phyloP scores from a whole-genome alignment of 768 basidiomycete species.

The Rossbeevera mucosa region DNA sequence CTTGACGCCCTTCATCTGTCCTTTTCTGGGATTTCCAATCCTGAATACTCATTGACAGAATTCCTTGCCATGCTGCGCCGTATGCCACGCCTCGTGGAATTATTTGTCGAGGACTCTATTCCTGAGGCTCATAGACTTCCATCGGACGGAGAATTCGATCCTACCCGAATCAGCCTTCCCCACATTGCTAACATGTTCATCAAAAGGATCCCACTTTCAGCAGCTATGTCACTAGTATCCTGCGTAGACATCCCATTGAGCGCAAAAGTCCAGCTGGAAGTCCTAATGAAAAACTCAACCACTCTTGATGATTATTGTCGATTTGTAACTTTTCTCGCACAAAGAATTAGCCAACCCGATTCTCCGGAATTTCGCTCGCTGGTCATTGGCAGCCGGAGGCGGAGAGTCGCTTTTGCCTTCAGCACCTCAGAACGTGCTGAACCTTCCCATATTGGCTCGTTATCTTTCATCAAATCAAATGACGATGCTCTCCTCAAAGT shows the following conservation, averaged over 20 bases:
- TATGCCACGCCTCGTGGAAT: background rate
- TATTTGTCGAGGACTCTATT: background rate
- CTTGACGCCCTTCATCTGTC: background rate
- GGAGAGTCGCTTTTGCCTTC: background rate
- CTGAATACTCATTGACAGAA: background rate
- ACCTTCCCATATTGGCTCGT: too few relatives aligned
- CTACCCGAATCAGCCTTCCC: background rate
- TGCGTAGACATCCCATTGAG: background rate
- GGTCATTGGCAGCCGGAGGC: background rate
- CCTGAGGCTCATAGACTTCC: background rate
- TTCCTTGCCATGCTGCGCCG: background rate
- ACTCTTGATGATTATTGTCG: background rate
- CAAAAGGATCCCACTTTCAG: background rate
- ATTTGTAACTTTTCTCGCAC: background rate
- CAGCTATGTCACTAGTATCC: background rate
- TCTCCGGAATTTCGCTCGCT: background rate
- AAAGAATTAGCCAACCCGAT: background rate
- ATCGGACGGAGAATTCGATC: background rate
- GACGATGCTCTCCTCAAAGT: background rate
- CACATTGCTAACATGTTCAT: background rate
- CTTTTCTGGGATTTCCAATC: background rate
- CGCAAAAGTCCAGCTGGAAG: background rate
- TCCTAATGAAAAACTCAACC: background rate
- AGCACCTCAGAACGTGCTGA: background rate
- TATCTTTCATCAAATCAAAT: background rate